Base-by-base conservation (phyloP, 805 yeast genomes). In the Ogataea kodamae region DNA sequence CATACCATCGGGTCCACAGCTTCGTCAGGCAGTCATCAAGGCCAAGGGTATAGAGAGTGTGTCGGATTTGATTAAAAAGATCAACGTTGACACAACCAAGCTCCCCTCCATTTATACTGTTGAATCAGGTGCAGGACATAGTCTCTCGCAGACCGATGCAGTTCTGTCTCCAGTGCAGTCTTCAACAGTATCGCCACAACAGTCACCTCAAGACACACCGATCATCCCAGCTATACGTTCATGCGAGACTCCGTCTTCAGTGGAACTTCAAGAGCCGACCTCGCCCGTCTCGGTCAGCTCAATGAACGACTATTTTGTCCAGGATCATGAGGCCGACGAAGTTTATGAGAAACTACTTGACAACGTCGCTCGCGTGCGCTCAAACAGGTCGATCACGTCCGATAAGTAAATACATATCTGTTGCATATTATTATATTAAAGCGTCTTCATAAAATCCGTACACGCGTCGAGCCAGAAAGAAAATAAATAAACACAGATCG, bases 41-140 rank as follows among this genome's bases (percentile, higher is more conserved):
- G 87, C 88, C 3, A 81, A 81, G 49, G 90, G 90, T 43, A 76
- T 81, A 34, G 78, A 78, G 40, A 72, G 81, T 16, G 81, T 81
- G 7, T 68, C 70, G 13, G 85, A 81, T 37, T 66, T 82, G 46
- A 81, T 82, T 45, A 72, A 69, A 29, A 80, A 75, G 45, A 82
- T 82, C 33, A 75, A 73, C 48, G 67, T 67, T 34, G 74, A 79
- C 37, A 57, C 56, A 29, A 39, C 54, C 5, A 45, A 55, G 28
- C 50, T 60, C 28, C 45, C 53, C 24, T 40, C 46, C 12, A 56
- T 45, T 24, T 54, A 51, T 47, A 45, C 42, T 22, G 35, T 42
- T 12, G 11, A 20, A 17, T 32, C 17, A 10, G 9, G 16, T 5
- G 4, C 29, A 9, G 4, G 21, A 6, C 9, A 3, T 10, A 37